Evolutionary conservation across 495 filamentous ascomycete genomes (phyloP), one percentile per base, ranked within the genome.

Genomic region (Penicillium argentinense): DNA sequence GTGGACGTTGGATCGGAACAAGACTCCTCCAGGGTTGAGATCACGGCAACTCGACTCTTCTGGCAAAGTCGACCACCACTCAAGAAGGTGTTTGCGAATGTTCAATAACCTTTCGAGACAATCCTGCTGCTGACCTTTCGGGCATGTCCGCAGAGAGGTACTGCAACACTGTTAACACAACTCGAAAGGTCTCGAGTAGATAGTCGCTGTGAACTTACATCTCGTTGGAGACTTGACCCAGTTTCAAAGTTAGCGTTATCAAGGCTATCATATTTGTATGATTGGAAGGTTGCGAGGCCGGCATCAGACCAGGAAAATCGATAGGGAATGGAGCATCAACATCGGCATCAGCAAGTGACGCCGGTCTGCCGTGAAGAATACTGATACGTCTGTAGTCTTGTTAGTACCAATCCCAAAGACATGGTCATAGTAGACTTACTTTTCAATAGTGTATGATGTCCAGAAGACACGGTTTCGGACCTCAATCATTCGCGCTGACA

Each of bases 361-460:
- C 60, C 1, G 75, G 75, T 22, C 73, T 57, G 16, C 75, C 75
- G 39, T 78, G 73, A 8, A 77, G 64, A 36, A 76, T 76, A 36
- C 68, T 71, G 17, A 71, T 64, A 26, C 68, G 63, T 23, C 62
- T 65, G 30, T 18, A 16, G 8, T 2, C 1, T 30, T 13, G 45
- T 65, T 37, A 69, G 62, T n/a, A 27, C 12, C 4, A 17, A 9
- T 11, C 1, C 9, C 11, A 22, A 11, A 39, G 16, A 12, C 0
- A 29, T 4, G 17, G 30, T 16, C 17, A 9, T 9, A 13, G 1
- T 21, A 8, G 22, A 45, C 64, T 38, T 48, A 73, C 71, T 71
- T 75, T 39, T 78, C 75, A 34, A 78, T 72, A 0, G 73, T 76
- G 44, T 75, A 77, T 3, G 71, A 65, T 5, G 71, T 78, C 75